phyloP scores from a whole-genome alignment of 2,329 filamentous ascomycete genomes.

The Apiospora arundinis region DNA sequence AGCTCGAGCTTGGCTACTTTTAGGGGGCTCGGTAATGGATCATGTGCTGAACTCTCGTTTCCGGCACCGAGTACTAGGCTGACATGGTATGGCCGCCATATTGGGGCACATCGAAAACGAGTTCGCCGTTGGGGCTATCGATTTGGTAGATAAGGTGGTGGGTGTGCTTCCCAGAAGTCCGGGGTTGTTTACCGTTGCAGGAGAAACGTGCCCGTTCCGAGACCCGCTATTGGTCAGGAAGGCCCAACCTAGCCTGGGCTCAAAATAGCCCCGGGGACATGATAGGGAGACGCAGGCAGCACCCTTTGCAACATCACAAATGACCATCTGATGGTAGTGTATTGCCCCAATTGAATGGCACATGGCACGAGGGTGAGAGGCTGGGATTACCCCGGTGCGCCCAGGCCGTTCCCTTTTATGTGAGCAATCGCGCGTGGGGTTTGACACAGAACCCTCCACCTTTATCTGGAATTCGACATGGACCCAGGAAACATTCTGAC shows the following conservation, averaged over 20 bases:
- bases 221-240: constrained; percentile 14
- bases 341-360: neutral
- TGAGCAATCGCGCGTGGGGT: neutral
- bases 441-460: neutral
- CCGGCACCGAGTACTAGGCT: neutral
- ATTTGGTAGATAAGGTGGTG: neutral
- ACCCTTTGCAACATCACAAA: neutral
- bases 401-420: neutral
- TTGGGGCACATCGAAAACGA: neutral
- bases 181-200: constrained; percentile 6
- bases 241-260: neutral
- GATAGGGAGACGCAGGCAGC: neutral
- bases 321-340: neutral
- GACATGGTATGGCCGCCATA: neutral
- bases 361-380: neutral
- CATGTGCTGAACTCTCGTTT: neutral
- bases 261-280: neutral
- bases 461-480: constrained; percentile 27
- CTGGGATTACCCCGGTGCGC: neutral
- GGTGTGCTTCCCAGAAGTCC: neutral
- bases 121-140: neutral
- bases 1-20: neutral
- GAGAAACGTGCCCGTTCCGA: constrained; percentile 26
- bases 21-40: neutral
- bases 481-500: constrained; percentile 32